Evolutionary conservation across 1,284 basidiomycete genomes (phyloP), one percentile per base, ranked within the genome.

Genomic region (Uromyces viciae-fabae): DNA sequence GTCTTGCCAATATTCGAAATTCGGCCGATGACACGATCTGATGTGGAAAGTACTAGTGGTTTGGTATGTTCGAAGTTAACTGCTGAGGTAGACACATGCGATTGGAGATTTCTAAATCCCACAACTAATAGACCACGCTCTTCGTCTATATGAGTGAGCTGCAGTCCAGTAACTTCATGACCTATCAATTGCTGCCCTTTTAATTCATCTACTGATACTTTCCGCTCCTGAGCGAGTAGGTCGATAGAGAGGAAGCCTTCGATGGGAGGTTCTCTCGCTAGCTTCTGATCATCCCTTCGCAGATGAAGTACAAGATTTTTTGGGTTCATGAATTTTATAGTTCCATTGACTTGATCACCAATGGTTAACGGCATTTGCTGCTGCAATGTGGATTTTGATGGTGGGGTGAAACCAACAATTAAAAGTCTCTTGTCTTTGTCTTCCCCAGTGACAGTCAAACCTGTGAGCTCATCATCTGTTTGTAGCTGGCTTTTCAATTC

Each of bases 61-160:
- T 72, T 22, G 31, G 33, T 58, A 19, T 28, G 22, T 2, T 43
- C 40, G 42, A 36, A 52, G 22, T 31, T 49, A 42, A 42, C 19
- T 49, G 71, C 75, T 17, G 40, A 25, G 33, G 33, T 11, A 49
- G 22, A 9, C 25, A 49, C 56, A 31, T 11, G 19, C 38, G 38
- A 11, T 60, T 72, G 25, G 25, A 25, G n/a, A 11, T 58, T 60
- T 8, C 52, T 11, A 60, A 58, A 80, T n/a, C 92, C 92, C 64
- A 96, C 92, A 82, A 98, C 92, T 81, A 98, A 92, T 81, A 98
- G 89, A 15, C 92, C 91, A 84, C 93, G 94, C 83, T 93, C 94
- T 0, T 90, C 88, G 85, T 94, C 95, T 84, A 94, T 92, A n/a
- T 93, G 92, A 36, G 95, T 92, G 25, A 98, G 93, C 2, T 93